phyloP scores from a whole-genome alignment of 768 basidiomycete genomes.

The Ramaria rubella region DNA sequence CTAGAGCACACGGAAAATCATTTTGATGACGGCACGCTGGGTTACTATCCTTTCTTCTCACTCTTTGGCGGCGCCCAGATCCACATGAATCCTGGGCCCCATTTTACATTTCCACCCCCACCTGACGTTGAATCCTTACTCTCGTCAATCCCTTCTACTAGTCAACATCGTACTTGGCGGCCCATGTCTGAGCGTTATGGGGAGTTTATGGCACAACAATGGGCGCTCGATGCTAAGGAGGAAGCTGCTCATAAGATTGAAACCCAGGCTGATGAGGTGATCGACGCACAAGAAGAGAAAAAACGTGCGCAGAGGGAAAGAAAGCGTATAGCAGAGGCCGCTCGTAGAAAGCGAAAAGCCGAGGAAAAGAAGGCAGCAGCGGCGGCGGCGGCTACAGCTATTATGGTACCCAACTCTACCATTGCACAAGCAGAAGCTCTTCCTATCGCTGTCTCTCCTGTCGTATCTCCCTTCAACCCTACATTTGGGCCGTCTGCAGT shows the following conservation, averaged over 20 bases:
- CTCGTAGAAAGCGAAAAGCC: slow-evolving; percentile 10
- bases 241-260: slow-evolving; percentile 53
- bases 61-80: slow-evolving; percentile 87
- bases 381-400: neutral
- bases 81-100: slow-evolving; percentile 80
- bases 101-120: slow-evolving; percentile 77
- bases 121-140: slow-evolving; percentile 67
- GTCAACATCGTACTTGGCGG: slow-evolving; percentile 49
- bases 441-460: neutral
- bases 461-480: neutral
- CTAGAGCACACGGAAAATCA: slow-evolving; percentile 76
- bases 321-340: slow-evolving; percentile 11
- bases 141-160: slow-evolving; percentile 25
- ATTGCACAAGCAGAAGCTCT: neutral
- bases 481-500: neutral
- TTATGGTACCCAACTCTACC: neutral
- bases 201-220: slow-evolving; percentile 82
- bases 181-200: slow-evolving; percentile 79
- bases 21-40: slow-evolving; percentile 90
- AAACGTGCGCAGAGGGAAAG: slow-evolving; percentile 5
- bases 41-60: slow-evolving; percentile 94
- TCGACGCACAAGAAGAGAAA: slow-evolving; percentile 11
- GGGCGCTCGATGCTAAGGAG: slow-evolving; percentile 66
- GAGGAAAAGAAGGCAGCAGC: slow-evolving; percentile 11
- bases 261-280: neutral